Evolutionary conservation across 257 asterid genomes (phyloP).

Genomic region (Primulina eburnea): DNA sequence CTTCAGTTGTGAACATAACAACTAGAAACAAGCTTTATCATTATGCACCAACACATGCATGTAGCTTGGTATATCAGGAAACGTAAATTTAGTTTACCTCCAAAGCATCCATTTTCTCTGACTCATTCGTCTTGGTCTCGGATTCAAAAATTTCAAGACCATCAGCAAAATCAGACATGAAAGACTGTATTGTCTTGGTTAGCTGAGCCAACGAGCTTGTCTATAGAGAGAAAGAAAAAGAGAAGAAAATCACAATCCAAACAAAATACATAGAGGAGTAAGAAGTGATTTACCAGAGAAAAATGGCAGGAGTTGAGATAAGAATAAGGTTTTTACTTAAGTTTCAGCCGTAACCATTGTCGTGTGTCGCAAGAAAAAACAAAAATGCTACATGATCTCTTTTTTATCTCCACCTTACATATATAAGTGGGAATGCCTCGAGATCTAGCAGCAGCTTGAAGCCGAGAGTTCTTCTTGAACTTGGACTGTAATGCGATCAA

Average conservation of each 20-base stretch:
- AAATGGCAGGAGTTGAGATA: conserved; percentile 20
- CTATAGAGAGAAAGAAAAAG: conserved; percentile 36
- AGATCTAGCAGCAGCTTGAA: conserved; percentile 92
- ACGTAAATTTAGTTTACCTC: conserved; percentile 53
- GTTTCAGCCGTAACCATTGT: conserved; percentile 3
- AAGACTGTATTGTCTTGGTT: conserved; percentile 56
- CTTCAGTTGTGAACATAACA: conserved; percentile 4
- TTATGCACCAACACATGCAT: background rate
- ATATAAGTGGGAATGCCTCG: conserved; percentile 81
- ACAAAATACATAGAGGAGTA: conserved; percentile 6
- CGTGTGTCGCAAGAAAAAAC: conserved; percentile 4
- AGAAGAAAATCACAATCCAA: conserved; percentile 5
- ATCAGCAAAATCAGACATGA: conserved; percentile 57
- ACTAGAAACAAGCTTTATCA: conserved; percentile 12
- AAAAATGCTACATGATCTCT: conserved; percentile 15
- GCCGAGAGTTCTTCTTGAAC: conserved; percentile 84
- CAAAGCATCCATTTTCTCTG: conserved; percentile 84
- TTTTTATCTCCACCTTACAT: conserved; percentile 48
- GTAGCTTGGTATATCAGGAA: conserved; percentile 6
- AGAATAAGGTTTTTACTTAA: conserved; percentile 11
- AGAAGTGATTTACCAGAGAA: conserved; percentile 5
- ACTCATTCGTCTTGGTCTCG: conserved; percentile 61
- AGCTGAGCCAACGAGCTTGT: conserved; percentile 66
- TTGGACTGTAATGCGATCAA: conserved; percentile 84
- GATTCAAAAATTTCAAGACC: conserved; percentile 57